Percentiles rank a stretch among this genome's conserved stretches.
Evolutionary conservation across 176 grass and related monocot species (phyloP).

Genomic region (Urochloa ruziziensis): DNA sequence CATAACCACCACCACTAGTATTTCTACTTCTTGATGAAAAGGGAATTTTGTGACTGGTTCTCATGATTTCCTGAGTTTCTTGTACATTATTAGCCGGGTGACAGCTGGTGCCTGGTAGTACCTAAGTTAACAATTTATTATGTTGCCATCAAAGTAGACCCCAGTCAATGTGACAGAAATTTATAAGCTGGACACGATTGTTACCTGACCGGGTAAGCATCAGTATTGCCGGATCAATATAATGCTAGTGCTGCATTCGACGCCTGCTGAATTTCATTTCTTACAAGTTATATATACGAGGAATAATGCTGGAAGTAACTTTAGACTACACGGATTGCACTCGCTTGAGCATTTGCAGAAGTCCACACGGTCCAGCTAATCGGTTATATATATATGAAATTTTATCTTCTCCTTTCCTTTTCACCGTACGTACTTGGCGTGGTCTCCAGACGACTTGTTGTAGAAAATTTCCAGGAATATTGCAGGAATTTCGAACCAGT

Average conservation of each 20-base stretch:
- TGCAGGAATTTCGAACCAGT: neutral
- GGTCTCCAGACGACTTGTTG: neutral
- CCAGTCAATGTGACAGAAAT: slow-evolving; percentile 2
- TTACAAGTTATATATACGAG: neutral
- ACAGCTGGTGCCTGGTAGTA: neutral
- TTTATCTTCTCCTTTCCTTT: neutral
- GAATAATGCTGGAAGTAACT: neutral
- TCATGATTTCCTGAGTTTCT: neutral
- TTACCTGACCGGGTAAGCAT: slow-evolving; percentile 4
- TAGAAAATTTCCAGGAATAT: neutral
- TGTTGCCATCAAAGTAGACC: slow-evolving; percentile 19
- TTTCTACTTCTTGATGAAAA: neutral
- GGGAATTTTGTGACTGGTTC: neutral
- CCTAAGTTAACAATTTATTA: neutral
- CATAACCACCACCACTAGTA: neutral
- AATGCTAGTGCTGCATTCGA: neutral
- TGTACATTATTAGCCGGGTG: too few species aligned
- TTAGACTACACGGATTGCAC: neutral
- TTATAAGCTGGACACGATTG: neutral
- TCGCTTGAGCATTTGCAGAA: neutral
- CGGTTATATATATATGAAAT: too few species aligned
- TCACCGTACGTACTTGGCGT: too few species aligned
- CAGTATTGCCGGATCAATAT: neutral
- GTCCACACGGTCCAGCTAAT: neutral
- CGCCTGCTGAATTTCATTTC: neutral